Evolutionary conservation across 371 early-diverging fungal genomes (phyloP), one percentile per base, ranked within the genome.

Genomic region (Mucor irregularis): DNA sequence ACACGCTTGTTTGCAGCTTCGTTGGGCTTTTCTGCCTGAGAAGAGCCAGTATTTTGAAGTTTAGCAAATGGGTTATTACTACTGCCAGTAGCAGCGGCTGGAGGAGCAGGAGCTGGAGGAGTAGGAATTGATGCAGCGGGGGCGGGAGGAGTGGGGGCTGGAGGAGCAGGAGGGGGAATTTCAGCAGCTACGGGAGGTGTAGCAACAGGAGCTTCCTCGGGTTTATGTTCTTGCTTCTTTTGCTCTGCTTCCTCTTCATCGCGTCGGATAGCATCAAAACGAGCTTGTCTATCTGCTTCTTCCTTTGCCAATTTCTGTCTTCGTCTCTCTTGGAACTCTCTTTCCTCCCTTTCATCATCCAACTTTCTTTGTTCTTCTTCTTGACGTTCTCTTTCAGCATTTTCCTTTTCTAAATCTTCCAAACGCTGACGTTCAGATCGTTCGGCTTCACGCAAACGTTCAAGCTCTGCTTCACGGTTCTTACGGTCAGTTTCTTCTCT

Each of bases 41-140:
- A 53, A 48, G 66, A 49, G 7, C 43, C 55, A 9, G 59, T 17
- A 38, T 61, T 56, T 47, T 76, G 70, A 17, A 74, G 17, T 28
- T 78, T 78, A 37, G 74, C 74, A 64, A 76, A 79, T 26, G 80
- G 80, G 35, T 79, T 79, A n/a, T 68, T 79, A 51, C 66, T 72
- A 16, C 69, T 71, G 26, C 47, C 65, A 22, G 56, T 49, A 24
- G 42, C 45, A 16, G 66, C 33, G 11, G 50, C 25, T 40, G 56
- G 33, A n/a, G 46, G 31, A 10, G 53, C 10, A 11, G 55, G 25
- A 29, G 57, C 39, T 16, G 56, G 21, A 19, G 57, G 39, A 13
- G 58, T 21, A 25, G 57, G 38, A 19, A 53, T 31, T 30, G 54
- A 39, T 3, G 56, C 39, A 21, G 64, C 45, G 14, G 63, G 25